Conservation (phyloP, 495 filamentous ascomycete genomes). For the Symbiotaphrina buchneri region DNA sequence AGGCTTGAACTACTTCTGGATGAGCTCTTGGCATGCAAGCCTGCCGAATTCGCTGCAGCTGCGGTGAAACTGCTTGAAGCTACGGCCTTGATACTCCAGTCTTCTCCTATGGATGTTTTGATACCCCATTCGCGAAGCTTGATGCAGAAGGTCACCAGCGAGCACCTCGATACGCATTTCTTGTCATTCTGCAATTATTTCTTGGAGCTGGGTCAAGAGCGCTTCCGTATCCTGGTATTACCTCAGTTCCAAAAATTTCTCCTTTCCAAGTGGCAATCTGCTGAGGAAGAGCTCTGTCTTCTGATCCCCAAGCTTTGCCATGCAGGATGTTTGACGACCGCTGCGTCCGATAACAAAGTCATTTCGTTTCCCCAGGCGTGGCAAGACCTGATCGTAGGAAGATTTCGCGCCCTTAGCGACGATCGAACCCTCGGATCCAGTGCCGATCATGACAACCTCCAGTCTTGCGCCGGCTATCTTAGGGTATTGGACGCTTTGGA, state of each 20-base stretch:
- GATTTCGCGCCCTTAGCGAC: slow-evolving; percentile 23
- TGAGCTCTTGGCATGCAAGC: no score
- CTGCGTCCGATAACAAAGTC: slow-evolving; percentile 24
- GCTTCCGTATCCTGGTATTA: slow-evolving; percentile 54
- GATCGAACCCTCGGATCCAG: no score
- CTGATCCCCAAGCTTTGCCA: slow-evolving; percentile 44
- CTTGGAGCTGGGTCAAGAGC: slow-evolving; percentile 43
- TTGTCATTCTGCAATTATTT: slow-evolving; percentile 66
- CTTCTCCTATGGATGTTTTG: slow-evolving; percentile 59
- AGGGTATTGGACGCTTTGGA: no score
- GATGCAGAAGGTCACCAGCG: slow-evolving; percentile 37
- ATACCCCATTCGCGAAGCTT: slow-evolving; percentile 41
- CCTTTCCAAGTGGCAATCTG: slow-evolving; percentile 7
- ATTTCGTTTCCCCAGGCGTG: slow-evolving; percentile 40
- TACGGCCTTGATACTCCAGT: slow-evolving; percentile 43
- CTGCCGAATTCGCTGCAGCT: no score
- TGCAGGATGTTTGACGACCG: slow-evolving; percentile 13
- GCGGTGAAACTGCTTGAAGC: no score
- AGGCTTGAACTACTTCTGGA: no score
- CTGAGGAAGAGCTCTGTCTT: slow-evolving; percentile 44
- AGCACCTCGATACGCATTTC: slow-evolving; percentile 41
- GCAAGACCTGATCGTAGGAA: slow-evolving; percentile 43
- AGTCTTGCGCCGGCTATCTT: no score
- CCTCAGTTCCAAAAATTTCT: slow-evolving; percentile 58
- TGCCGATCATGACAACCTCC: no score